Conservation (phyloP, 1,284 basidiomycete genomes). For the Malassezia pachydermatis region DNA sequence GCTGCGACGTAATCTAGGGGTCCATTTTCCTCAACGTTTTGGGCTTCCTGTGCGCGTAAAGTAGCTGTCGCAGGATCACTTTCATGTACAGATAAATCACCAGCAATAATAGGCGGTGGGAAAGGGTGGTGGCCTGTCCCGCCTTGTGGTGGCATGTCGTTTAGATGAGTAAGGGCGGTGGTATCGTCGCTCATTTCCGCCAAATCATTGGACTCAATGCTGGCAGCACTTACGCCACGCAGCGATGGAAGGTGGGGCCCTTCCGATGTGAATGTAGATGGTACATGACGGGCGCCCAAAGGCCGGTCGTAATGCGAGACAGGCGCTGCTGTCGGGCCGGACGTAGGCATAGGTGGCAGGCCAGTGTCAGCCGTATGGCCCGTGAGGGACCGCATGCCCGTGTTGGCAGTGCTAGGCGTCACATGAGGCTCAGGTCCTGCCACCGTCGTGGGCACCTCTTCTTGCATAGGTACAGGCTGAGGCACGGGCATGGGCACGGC, state of each 20-base stretch:
- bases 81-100: slow-evolving; percentile 9
- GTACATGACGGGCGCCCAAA: slow-evolving; percentile 23
- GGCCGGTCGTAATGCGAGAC: slow-evolving; percentile 15
- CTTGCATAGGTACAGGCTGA: no score
- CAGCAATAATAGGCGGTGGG: slow-evolving; percentile 41
- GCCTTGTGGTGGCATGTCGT: no score
- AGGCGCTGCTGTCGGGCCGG: neutral
- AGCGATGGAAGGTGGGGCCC: slow-evolving; percentile 27
- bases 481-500: no score
- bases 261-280: slow-evolving; percentile 19
- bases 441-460: neutral
- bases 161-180: no score
- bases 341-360: neutral
- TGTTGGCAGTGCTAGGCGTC: neutral
- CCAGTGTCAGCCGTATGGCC: neutral
- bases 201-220: slow-evolving; percentile 28
- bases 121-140: slow-evolving; percentile 22
- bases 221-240: slow-evolving; percentile 31
- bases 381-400: no score
- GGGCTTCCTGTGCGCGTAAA: slow-evolving; percentile 9
- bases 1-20: slow-evolving; percentile 14
- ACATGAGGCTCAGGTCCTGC: neutral
- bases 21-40: slow-evolving; percentile 19
- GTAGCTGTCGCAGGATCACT: slow-evolving; percentile 10
- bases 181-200: slow-evolving; percentile 35